Evolutionary conservation across 331 rosid genomes (phyloP).

Genomic region (Quercus phellos): DNA sequence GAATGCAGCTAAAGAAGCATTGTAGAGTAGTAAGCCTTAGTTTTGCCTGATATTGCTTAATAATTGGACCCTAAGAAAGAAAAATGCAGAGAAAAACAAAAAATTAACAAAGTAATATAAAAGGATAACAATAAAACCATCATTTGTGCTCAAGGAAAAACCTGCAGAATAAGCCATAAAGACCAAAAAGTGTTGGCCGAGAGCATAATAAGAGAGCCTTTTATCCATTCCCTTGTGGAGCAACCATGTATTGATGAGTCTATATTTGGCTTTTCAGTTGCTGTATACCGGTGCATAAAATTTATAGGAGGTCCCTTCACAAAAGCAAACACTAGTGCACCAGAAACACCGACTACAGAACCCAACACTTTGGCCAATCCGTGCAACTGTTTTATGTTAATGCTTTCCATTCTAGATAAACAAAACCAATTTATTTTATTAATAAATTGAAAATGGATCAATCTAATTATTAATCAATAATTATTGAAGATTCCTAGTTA

Average conservation of each 20-base stretch:
- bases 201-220: conserved; percentile 76
- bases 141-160: conserved; percentile 1
- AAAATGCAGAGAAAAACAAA: not conserved
- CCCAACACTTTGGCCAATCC: conserved; percentile 88
- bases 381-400: conserved; percentile 42
- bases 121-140: not conserved
- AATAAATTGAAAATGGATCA: not conserved
- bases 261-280: conserved; percentile 17
- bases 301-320: conserved; percentile 63
- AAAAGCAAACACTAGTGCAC: conserved; percentile 75
- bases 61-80: conserved; percentile 45
- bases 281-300: conserved; percentile 40
- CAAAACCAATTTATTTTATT: not conserved
- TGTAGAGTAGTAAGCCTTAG: conserved; percentile 68
- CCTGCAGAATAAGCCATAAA: conserved; percentile 89
- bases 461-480: not conserved
- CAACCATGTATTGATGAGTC: conserved; percentile 9
- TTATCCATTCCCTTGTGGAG: conserved; percentile 40
- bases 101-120: not conserved
- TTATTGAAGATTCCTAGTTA: too few species aligned
- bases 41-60: conserved; percentile 78
- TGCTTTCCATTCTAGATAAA: conserved; percentile 57
- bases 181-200: conserved; percentile 75
- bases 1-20: conserved; percentile 66
- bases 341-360: conserved; percentile 55